Conservation (phyloP, 345 rosid species). For the Moricandia arvensis region DNA sequence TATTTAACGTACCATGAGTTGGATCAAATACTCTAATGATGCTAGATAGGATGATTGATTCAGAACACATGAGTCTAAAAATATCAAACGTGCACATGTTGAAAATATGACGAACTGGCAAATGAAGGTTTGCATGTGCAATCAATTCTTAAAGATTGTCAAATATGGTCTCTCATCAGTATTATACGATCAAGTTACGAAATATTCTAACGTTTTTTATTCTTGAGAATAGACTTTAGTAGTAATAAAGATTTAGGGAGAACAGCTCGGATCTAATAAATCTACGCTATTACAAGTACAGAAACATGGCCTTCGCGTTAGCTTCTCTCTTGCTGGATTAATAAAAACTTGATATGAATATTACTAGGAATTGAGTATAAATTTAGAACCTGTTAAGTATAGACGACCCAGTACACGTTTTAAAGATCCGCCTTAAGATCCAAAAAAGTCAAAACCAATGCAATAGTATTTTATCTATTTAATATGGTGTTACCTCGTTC, state of each 20-base stretch:
- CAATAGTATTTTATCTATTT: too few species aligned
- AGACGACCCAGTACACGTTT: not conserved
- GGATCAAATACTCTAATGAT: not conserved
- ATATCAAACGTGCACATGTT: not conserved
- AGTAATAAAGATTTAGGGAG: not conserved
- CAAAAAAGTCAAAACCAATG: too few species aligned
- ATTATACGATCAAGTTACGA: not conserved
- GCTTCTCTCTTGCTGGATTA: not conserved
- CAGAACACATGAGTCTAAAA: slow-evolving; percentile 7
- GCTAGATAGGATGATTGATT: not conserved
- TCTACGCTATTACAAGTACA: slow-evolving; percentile 2
- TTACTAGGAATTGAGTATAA: not conserved
- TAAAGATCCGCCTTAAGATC: not conserved
- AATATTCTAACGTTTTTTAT: not conserved
- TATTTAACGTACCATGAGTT: not conserved
- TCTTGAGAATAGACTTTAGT: not conserved
- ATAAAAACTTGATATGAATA: not conserved
- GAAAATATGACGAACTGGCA: slow-evolving; percentile 5
- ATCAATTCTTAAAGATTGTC: not conserved
- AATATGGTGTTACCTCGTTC: too few species aligned
- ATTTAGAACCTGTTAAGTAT: too few species aligned
- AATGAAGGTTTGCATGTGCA: not conserved
- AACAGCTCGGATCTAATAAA: not conserved
- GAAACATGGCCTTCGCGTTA: slow-evolving; percentile 19
- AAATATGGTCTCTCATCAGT: not conserved